Evolutionary conservation across 208 protist genomes (phyloP), one percentile per base, ranked within the genome.

Genomic region (Acanthamoeba royreba): DNA sequence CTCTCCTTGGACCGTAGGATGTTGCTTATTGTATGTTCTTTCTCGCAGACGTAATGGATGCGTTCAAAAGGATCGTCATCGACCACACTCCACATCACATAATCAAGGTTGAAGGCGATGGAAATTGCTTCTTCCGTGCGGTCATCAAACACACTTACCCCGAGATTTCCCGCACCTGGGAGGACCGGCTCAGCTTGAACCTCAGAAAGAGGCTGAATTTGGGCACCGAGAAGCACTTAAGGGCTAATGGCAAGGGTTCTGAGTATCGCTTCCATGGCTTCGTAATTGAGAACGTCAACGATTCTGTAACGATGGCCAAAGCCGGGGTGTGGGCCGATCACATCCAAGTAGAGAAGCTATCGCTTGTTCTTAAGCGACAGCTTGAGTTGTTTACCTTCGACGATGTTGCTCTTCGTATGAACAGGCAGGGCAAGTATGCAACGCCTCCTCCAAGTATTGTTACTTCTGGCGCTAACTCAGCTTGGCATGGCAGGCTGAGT

Each of bases 251-350:
- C 49, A 89, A 46, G 81, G 81, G 15, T 25, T 9, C 25, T n/a
- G 81, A 89, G 45, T 89, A 89, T 25, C 81, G 2, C 11, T 89
- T 46, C 81, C 81, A 89, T 11, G 81, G 81, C 19, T 89, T 89
- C 81, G 81, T 89, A 22, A 89, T 89, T 40, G 49, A 89, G 53
- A 66, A 89, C 81, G 81, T 89, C 22, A 89, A 89, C 38, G 81
- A 89, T 28, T 89, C 81, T 31, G 7, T 89, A 9, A 89, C 81
- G 42, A 89, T 89, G 81, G 81, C 81, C 31, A 89, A 89, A 52
- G 81, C 81, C 31, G 81, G 81, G 49, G 81, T 89, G 31, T 89
- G 81, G 81, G 81, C 81, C 22, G 81, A 89, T 43, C 81, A 89
- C 81, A 25, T 89, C 33, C 81, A 89, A 42, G 81, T 89, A 9